phyloP scores from a whole-genome alignment of 805 yeast genomes.

The Candida rishiriensis region DNA sequence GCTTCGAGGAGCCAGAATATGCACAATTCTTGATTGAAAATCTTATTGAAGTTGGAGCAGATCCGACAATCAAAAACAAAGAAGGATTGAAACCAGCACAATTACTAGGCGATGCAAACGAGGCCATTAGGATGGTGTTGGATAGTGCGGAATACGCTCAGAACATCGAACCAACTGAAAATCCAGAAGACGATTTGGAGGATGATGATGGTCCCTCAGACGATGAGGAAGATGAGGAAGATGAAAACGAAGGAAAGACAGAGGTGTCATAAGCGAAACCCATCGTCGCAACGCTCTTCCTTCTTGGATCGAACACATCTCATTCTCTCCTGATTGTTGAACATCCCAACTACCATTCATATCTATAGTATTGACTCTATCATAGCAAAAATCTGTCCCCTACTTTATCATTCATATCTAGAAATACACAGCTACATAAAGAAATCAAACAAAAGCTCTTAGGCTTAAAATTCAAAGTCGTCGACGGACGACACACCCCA shows the following conservation, averaged over 20 bases:
- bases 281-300: too few species aligned
- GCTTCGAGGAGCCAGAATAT: constrained; percentile 77
- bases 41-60: constrained; percentile 87
- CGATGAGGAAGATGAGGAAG: constrained; percentile 13
- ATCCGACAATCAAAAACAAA: constrained; percentile 58
- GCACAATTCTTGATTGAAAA: constrained; percentile 75
- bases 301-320: background rate
- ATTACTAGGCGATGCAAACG: constrained; percentile 48
- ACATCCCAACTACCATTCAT: too few species aligned
- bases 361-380: background rate
- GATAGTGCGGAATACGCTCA: constrained; percentile 83
- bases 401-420: background rate
- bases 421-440: too few species aligned
- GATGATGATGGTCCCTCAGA: constrained; percentile 33
- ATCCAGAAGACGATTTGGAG: constrained; percentile 26
- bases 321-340: background rate
- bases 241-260: background rate
- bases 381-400: background rate
- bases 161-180: constrained; percentile 22
- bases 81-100: constrained; percentile 73
- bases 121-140: constrained; percentile 54
- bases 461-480: constrained; percentile 1
- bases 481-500: constrained; percentile 9
- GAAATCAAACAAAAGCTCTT: too few species aligned
- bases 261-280: too few species aligned